A percentile compares a stretch with the other conserved stretches of the same genome.
Evolutionary conservation across 805 yeast genomes (phyloP).

Genomic region (Clavispora vitiphila): DNA sequence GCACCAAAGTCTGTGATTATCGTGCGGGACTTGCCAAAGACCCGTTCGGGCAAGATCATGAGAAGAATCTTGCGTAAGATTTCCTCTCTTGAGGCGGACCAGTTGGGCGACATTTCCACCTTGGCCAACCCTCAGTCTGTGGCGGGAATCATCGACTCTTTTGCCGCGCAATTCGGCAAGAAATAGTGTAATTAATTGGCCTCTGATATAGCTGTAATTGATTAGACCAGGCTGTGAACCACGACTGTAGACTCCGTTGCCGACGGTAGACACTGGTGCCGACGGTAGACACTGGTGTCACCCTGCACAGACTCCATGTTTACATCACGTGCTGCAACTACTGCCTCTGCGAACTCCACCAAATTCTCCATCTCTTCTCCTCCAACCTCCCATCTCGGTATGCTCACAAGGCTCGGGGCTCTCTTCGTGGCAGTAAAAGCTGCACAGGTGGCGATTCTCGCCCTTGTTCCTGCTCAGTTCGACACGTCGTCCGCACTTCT

Average conservation of each 20-base stretch:
- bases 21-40: conserved; percentile 77
- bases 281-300: too few relatives aligned
- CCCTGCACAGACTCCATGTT: too few relatives aligned
- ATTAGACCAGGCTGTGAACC: too few relatives aligned
- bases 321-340: conserved; percentile 1
- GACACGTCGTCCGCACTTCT: conserved; percentile 45
- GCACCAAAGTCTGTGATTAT: conserved; percentile 72
- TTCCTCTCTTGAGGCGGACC: conserved; percentile 71
- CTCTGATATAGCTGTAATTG: too few relatives aligned
- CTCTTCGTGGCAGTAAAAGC: conserved; percentile 29
- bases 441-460: conserved; percentile 34
- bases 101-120: conserved; percentile 74
- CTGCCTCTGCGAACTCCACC: too few relatives aligned
- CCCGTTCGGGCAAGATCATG: conserved; percentile 85
- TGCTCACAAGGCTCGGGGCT: conserved; percentile 6
- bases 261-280: too few relatives aligned
- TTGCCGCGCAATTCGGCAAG: conserved; percentile 37
- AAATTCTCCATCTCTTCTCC: too few relatives aligned
- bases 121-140: conserved; percentile 74
- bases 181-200: conserved; percentile 23
- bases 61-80: conserved; percentile 79
- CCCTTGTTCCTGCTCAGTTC: conserved; percentile 40
- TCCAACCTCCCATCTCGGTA: too few relatives aligned
- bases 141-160: conserved; percentile 51
- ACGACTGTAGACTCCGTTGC: too few relatives aligned